Evolutionary conservation across 352 stramenopile species (phyloP), one percentile per base, ranked within the genome.

Genomic region (Phytophthora brassicae): DNA sequence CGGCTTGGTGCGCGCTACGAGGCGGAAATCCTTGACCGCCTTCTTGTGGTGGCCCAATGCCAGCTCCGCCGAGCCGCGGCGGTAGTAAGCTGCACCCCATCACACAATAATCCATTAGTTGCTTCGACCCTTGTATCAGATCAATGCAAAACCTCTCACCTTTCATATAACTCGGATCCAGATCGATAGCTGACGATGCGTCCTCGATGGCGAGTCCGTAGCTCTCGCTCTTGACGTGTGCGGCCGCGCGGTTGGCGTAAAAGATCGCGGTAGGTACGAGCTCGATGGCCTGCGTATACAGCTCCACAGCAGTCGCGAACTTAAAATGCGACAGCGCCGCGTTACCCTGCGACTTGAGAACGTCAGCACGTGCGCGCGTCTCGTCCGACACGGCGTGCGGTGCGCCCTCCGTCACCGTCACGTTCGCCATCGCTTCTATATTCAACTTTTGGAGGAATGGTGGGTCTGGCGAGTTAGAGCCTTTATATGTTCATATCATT

Each of bases 121-220:
- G n/a, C n/a, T n/a, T n/a, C n/a, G n/a, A n/a, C n/a, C n/a, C 16
- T n/a, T 43, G 16, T 42, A 6, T 16, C 49, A 41, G 1, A 14
- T n/a, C 12, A 13, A 7, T 9, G 9, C 29, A 44, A 19, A 19
- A 41, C 23, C 17, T 3, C 35, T 19, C 41, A 89, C 81, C 95
- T 86, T 99, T 99, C 44, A 98, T 76, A 70, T 99, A 99, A 16
- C 64, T 87, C 1, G 93, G 71, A 54, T 99, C 97, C 5, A 98
- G 56, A 17, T 89, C 75, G 47, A 99, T 95, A 1, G 97, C 97
- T 4, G 82, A 71, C n/a, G 94, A 96, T 11, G 97, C 96, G 66
- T 99, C 98, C 23, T 91, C 74, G 48, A 99, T 98, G 8, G 98
- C 98, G 6, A 99, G 75, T 1, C 97, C 98, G 74, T 99, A 99